Base-by-base conservation (phyloP, 441 rosid species). In the Mallotus japonicus region DNA sequence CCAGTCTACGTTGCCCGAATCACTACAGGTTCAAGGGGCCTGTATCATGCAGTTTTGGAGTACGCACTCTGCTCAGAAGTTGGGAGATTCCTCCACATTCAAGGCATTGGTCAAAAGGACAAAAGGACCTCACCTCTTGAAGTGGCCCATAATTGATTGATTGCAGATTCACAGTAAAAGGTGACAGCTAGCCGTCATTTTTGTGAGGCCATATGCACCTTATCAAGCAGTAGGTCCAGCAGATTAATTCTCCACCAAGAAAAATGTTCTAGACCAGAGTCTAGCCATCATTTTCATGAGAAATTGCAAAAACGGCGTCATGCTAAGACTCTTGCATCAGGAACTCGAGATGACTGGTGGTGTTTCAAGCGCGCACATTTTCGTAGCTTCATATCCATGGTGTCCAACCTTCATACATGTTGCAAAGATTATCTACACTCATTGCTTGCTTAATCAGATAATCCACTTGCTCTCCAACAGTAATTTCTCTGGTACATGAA, bases 371-470 rank as follows among this genome's bases (percentile, higher is more conserved):
- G 68, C 74, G 61, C 24, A 61, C 69, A 44, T 61, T 68, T 59
- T 71, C 70, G 62, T 47, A 46, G 63, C 50, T 79, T 89, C 83
- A 95, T 83, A 92, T 95, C 99, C 98, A 91, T 32, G 99, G 96
- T n/a, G 97, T 95, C 99, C 99, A 95, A 73, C 97, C 99, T 85
- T 95, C 99, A 65, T 95, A 91, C 99, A 95, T 95, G 87, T 92
- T 95, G 93, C 98, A 91, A 76, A 95, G 97, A 74, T 89, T 91
- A 80, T 91, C 98, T 72, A 91, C 60, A 57, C 97, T 92, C 56
- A 86, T 85, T 20, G 99, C 95, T 78, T 95, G 96, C 85, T 90
- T 91, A 63, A 92, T 85, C 76, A 95, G 88, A 84, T 89, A 85
- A 77, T 91, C 96, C 71, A 95, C 99, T 80, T 92, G 98, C 86